These are phyloP conservation scores for Parietichytrium sp. DNA, from an alignment of 108 stramenopile species.

Conservation along the genomic window DNA sequence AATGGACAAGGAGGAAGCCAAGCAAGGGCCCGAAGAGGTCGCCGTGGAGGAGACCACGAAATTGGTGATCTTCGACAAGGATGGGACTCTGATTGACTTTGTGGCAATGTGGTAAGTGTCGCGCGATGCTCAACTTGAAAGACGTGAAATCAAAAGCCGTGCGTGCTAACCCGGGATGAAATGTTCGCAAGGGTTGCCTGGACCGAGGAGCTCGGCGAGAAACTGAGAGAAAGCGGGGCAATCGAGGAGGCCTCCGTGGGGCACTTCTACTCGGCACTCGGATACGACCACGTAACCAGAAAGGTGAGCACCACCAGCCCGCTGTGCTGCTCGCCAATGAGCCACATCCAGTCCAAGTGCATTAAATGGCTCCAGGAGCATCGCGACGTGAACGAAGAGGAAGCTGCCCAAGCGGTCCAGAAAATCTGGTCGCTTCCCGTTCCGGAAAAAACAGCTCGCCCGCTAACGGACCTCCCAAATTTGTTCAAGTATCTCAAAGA, in stretches of 20 bases:
- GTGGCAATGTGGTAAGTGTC: not conserved
- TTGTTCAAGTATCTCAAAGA: not conserved
- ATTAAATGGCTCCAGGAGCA: not conserved
- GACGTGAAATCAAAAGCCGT: too few relatives aligned
- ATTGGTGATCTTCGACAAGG: slow-evolving; percentile 37
- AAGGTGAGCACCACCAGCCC: slow-evolving; percentile 18
- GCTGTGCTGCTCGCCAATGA: slow-evolving; percentile 34
- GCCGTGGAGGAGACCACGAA: too few relatives aligned
- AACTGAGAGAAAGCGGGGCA: not conserved
- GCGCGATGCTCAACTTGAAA: too few relatives aligned
- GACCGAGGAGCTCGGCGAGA: slow-evolving; percentile 6
- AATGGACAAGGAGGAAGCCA: too few relatives aligned
- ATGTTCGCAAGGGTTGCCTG: too few relatives aligned
- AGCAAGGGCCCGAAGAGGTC: too few relatives aligned
- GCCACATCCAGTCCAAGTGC: not conserved
- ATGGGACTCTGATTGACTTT: slow-evolving; percentile 29
- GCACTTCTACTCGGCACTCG: not conserved
- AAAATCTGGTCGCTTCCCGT: not conserved
- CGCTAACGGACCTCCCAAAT: slow-evolving; percentile 9
- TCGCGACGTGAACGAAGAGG: too few relatives aligned
- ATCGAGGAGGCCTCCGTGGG: not conserved
- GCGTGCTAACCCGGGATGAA: too few relatives aligned
- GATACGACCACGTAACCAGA: not conserved
- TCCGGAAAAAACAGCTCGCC: not conserved
- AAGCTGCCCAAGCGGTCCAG: not conserved